Evolutionary conservation across 176 grass and related monocot species (phyloP).

Genomic region (Thinopyrum elongatum): DNA sequence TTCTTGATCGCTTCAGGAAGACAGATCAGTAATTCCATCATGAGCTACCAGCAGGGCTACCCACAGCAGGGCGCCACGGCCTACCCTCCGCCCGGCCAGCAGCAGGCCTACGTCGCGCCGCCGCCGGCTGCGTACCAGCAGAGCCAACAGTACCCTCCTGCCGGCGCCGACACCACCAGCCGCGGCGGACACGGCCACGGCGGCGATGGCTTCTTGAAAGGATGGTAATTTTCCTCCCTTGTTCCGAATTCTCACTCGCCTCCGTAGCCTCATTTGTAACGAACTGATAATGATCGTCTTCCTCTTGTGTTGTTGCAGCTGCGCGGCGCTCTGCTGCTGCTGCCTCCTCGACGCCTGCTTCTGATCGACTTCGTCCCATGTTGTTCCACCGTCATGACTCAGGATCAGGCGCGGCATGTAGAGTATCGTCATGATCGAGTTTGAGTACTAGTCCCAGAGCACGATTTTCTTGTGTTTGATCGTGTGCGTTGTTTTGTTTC

Average conservation of each 20-base stretch:
- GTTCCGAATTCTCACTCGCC: background rate
- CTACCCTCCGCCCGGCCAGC: background rate
- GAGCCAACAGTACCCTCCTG: background rate
- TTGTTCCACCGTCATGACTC: background rate
- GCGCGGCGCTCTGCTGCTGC: constrained; percentile 10
- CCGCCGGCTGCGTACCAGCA: background rate
- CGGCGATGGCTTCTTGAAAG: constrained; percentile 6
- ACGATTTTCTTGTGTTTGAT: too few relatives aligned
- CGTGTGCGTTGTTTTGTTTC: background rate
- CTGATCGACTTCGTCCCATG: background rate
- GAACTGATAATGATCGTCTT: background rate
- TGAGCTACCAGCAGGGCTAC: constrained; percentile 20
- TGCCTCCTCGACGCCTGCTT: constrained; percentile 18
- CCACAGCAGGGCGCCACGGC: background rate
- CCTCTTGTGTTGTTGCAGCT: background rate
- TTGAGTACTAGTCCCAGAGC: background rate
- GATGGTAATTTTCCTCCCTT: background rate
- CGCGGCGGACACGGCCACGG: background rate
- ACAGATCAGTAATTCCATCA: background rate
- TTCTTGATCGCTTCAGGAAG: too few relatives aligned
- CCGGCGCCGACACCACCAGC: constrained; percentile 9
- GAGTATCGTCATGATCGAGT: background rate
- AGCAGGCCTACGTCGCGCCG: constrained; percentile 10
- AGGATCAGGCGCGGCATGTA: background rate
- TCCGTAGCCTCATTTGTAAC: background rate